Conservation (phyloP, 345 rosid genomes). For the Sisymbrium irio region DNA sequence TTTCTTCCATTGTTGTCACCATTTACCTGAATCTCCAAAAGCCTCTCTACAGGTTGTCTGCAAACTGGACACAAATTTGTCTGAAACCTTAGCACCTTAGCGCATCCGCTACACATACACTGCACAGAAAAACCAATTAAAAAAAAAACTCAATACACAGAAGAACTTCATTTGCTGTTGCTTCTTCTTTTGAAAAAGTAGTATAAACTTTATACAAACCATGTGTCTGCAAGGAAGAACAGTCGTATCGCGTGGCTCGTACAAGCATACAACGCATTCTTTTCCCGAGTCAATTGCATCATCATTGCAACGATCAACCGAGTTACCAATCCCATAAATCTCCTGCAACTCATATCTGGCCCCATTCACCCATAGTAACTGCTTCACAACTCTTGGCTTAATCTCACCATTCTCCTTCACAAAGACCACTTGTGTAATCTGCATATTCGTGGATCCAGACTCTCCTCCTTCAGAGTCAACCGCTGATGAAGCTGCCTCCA, state of each 20-base stretch:
- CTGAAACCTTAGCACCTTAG: slow-evolving; percentile 76
- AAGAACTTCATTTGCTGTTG: background rate
- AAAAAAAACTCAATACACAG: background rate
- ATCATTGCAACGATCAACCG: slow-evolving; percentile 45
- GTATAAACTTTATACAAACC: slow-evolving; percentile 40
- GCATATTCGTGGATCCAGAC: slow-evolving; percentile 42
- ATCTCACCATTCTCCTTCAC: slow-evolving; percentile 52
- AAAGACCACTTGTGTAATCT: slow-evolving; percentile 60
- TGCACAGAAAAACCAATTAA: slow-evolving; percentile 26
- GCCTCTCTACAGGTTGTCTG: slow-evolving; percentile 82
- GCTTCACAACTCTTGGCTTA: slow-evolving; percentile 50
- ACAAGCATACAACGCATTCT: slow-evolving; percentile 84
- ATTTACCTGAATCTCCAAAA: slow-evolving; percentile 62
- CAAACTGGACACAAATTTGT: slow-evolving; percentile 77
- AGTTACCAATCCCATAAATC: slow-evolving; percentile 73
- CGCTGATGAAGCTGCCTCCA: slow-evolving; percentile 46
- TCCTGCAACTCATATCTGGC: slow-evolving; percentile 76
- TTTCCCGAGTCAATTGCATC: slow-evolving; percentile 48
- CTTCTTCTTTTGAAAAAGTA: background rate
- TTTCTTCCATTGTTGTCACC: background rate
- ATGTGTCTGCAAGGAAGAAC: slow-evolving; percentile 94
- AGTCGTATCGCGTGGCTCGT: slow-evolving; percentile 69
- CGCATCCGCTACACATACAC: slow-evolving; percentile 95
- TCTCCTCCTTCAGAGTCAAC: slow-evolving; percentile 32
- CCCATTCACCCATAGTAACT: slow-evolving; percentile 61